Base-by-base conservation (phyloP, 805 yeast genomes). In the Pichia pseudocactophila region DNA sequence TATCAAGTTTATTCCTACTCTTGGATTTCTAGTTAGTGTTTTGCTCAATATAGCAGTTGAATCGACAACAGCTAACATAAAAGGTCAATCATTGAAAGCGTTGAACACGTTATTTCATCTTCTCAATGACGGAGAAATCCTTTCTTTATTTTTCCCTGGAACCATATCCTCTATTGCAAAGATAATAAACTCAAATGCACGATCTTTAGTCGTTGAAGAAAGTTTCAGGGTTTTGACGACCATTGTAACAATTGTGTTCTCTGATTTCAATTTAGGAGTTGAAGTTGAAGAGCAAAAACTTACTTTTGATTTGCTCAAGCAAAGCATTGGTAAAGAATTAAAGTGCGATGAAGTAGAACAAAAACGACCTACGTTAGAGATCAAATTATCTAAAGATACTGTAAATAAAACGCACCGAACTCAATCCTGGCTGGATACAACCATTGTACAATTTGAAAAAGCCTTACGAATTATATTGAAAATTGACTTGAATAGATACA, bases 401-500 rank as follows among this genome's bases (percentile, higher is more conserved):
- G 43, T 42, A 9, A 30, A 39, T n/a, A 53, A 50, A 17, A 26
- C 39, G 5, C 62, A 57, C 47, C 61, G 83, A 52, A 68, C 74
- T 4, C 62, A 62, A 7, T 50, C 69, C 13, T 79, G 86, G 86
- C 53, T 77, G n/a, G 62, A 55, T 12, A 78, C 71, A 0, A 76
- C 82, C 0, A 58, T 71, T 4, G 51, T 57, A 15, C 84, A 80
- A 50, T 61, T 78, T 3, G 61, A 63, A 37, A 56, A 68, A 15
- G 75, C 80, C 0, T 44, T 80, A 6, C 56, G 62, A 19, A 50
- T 64, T 2, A 57, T 72, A 19, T 34, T 55, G 13, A 50, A 48
- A 16, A 37, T 63, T 1, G 48, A 43, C 15, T 37, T 44, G 11
- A 30, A 31, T 12, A 28, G 40, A 37, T 34, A 53, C 6, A 52